These are phyloP conservation scores for Pigoraptor vietnamica DNA, from an alignment of 78 protist genomes.

Conservation along the genomic window DNA sequence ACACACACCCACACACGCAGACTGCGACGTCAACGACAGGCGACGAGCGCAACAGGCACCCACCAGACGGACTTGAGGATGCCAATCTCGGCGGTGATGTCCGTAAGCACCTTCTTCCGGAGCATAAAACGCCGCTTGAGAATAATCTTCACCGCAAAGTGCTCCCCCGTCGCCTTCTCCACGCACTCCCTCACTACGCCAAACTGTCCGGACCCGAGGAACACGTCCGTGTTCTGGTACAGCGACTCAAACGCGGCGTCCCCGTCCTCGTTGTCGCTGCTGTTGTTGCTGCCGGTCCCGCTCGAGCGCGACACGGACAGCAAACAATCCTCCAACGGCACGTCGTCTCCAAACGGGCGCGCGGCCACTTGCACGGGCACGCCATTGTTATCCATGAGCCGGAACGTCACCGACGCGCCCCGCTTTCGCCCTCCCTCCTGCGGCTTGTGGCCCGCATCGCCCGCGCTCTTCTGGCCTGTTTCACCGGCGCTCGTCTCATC, in stretches of 20 bases:
- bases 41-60: background rate
- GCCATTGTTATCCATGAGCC: background rate
- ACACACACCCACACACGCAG: background rate
- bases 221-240: background rate
- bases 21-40: background rate
- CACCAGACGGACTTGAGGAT: background rate
- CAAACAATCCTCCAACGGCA: background rate
- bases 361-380: background rate
- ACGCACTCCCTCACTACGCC: slow-evolving; percentile 15
- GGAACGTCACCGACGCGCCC: background rate
- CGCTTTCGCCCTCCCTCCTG: background rate
- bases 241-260: background rate
- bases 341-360: background rate
- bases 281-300: background rate
- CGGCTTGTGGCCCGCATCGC: no score
- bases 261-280: background rate
- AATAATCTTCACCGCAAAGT: slow-evolving; percentile 18
- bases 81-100: background rate
- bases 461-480: no score
- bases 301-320: background rate
- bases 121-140: background rate
- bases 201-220: background rate
- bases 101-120: background rate
- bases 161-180: background rate
- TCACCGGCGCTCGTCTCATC: no score